phyloP scores from a whole-genome alignment of 2,329 filamentous ascomycete species.

The Penicillium sumatraense region DNA sequence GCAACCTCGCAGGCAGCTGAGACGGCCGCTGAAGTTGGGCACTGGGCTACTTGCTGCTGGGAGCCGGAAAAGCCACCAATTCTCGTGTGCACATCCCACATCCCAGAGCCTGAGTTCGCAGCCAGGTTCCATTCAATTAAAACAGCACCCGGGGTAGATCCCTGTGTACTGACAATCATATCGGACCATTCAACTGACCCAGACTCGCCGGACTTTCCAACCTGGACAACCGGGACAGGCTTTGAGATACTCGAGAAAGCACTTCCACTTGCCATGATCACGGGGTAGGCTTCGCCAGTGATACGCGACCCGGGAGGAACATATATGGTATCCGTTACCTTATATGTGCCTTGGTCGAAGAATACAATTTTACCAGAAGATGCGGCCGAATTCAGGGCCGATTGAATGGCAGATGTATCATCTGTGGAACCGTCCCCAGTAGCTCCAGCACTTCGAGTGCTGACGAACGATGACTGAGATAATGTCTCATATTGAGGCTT shows the following conservation, averaged over 20 bases:
- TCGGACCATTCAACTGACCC: slow-evolving; percentile 74
- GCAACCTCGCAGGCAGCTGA: slow-evolving; percentile 41
- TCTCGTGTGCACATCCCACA: slow-evolving; percentile 62
- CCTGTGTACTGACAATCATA: slow-evolving; percentile 71
- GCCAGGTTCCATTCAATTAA: slow-evolving; percentile 75
- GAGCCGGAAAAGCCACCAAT: slow-evolving; percentile 59
- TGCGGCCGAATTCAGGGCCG: slow-evolving; percentile 58
- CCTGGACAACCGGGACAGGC: slow-evolving; percentile 68
- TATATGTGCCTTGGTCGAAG: slow-evolving; percentile 62
- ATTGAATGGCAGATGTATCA: slow-evolving; percentile 64
- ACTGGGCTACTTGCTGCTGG: slow-evolving; percentile 47
- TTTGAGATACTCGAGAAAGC: slow-evolving; percentile 61
- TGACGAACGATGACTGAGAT: slow-evolving; percentile 46
- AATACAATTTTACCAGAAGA: slow-evolving; percentile 57
- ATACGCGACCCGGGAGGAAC: slow-evolving; percentile 57
- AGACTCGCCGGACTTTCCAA: slow-evolving; percentile 66
- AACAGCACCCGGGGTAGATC: slow-evolving; percentile 68
- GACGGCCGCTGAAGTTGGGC: slow-evolving; percentile 46
- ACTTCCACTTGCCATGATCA: slow-evolving; percentile 61
- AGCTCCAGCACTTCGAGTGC: slow-evolving; percentile 48
- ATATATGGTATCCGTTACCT: slow-evolving; percentile 52
- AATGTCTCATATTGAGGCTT: slow-evolving; percentile 60
- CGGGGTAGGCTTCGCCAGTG: slow-evolving; percentile 60
- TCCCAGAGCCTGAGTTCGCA: slow-evolving; percentile 52
- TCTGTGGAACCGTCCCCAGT: slow-evolving; percentile 62